Evolutionary conservation across 495 filamentous ascomycete genomes (phyloP), one percentile per base, ranked within the genome.

Genomic region (Neurospora tetraspora): DNA sequence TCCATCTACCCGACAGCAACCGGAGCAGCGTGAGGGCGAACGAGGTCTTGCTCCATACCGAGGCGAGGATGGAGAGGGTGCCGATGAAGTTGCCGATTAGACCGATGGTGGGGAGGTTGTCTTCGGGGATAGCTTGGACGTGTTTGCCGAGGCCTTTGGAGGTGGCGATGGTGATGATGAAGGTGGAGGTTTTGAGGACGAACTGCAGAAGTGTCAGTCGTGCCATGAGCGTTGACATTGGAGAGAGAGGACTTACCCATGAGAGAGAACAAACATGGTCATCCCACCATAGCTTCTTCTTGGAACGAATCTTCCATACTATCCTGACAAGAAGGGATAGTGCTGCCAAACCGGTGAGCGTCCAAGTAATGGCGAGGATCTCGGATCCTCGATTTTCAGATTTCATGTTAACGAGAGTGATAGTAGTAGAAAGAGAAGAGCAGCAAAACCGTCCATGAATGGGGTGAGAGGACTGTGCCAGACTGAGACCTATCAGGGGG

Each of bases 31-130:
- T 80, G n/a, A 82, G 18, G 4, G 77, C 80, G 34, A 82, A 82
- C 7, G 81, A 81, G 0, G 80, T 82, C 73, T 82, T 82, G 71
- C 77, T 80, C 80, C 79, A 81, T 8, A 78, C 77, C 12, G 78
- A 73, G 9, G 80, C 79, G 18, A 80, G 68, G 45, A 77, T 79
- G 12, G 74, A 77, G 40, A 82, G 73, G 8, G 79, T 78, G 37
- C 77, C 77, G 11, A 75, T 75, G 8, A 81, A 18, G 70, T 77
- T 75, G 65, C 75, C 78, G 18, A 76, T 59, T 10, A 81, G 43
- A 40, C 74, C 73, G 20, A 82, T 45, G 16, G 11, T 8, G 1
- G 68, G 10, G 3, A 78, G 69, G 53, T 78, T 78, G 7, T 69
- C 69, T 4, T 73, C 59, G 7, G 76, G 65, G 16, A 82, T 74